Percentiles rank a stretch among this genome's conserved stretches.
Evolutionary conservation across 352 stramenopile species (phyloP).

Genomic region (Pythium periplocum): DNA sequence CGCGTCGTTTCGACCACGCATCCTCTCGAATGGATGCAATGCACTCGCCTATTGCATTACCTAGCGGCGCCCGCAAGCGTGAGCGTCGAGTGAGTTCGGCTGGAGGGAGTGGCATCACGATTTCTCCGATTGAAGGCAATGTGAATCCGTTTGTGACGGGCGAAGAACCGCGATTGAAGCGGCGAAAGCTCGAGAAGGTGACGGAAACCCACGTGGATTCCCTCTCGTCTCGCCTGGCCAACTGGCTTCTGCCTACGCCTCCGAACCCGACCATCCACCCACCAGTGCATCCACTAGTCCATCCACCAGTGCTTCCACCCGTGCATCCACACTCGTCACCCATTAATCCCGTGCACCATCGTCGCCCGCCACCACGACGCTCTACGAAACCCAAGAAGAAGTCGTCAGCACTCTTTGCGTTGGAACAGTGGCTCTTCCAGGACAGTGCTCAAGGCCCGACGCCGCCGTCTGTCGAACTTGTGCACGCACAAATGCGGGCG

Average conservation of each 20-base stretch:
- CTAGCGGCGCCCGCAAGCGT: slow-evolving; percentile 10
- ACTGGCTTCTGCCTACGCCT: slow-evolving; percentile 44
- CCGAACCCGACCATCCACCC: background rate
- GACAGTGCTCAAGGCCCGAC: slow-evolving; percentile 1
- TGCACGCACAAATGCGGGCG: slow-evolving; percentile 15
- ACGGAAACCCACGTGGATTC: slow-evolving; percentile 33
- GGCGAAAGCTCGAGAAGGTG: slow-evolving; percentile 30
- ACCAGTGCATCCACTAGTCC: background rate
- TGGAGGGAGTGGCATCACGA: background rate
- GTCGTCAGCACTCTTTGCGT: slow-evolving; percentile 26
- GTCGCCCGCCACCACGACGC: slow-evolving; percentile 2
- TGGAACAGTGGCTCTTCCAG: slow-evolving; percentile 57
- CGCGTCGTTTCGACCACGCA: too few species aligned
- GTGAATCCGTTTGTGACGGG: background rate
- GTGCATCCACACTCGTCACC: slow-evolving; percentile 17
- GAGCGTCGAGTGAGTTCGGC: slow-evolving; percentile 12
- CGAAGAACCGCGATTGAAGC: slow-evolving; percentile 26
- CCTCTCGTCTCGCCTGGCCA: slow-evolving; percentile 42
- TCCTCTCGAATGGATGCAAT: slow-evolving; percentile 4
- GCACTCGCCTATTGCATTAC: slow-evolving; percentile 9
- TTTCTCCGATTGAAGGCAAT: too few species aligned
- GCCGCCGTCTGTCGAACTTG: slow-evolving; percentile 5
- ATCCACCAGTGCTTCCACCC: slow-evolving; percentile 8
- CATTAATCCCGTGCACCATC: too few species aligned
- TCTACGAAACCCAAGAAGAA: slow-evolving; percentile 11